Percentiles rank a stretch among this genome's conserved stretches.
These are phyloP conservation scores for Populus nigra DNA, from an alignment of 345 rosid genomes.

Conservation along the genomic window DNA sequence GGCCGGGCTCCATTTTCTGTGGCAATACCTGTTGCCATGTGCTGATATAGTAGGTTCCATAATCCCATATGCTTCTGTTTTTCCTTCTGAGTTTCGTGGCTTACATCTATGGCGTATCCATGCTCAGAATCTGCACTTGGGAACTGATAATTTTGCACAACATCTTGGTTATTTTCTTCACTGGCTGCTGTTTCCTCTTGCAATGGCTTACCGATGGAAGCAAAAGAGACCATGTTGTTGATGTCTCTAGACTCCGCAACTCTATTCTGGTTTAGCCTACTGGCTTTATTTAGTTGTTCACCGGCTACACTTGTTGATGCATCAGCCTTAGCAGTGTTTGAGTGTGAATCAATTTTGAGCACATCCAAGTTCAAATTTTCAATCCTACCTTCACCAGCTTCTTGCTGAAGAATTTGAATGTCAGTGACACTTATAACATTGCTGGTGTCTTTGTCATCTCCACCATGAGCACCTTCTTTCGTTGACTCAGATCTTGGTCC, in stretches of 20 bases:
- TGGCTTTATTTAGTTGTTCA: neutral
- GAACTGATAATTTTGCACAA: constrained; percentile 8
- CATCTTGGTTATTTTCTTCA: constrained; percentile 22
- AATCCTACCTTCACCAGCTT: constrained; percentile 13
- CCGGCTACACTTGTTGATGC: neutral
- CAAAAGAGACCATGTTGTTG: neutral
- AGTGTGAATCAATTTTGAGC: neutral
- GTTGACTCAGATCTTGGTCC: neutral
- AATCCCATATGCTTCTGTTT: constrained; percentile 49
- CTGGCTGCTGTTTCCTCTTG: constrained; percentile 17
- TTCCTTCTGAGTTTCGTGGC: constrained; percentile 33
- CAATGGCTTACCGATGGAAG: constrained; percentile 2
- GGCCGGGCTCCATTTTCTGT: constrained; percentile 37
- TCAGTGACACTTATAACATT: neutral
- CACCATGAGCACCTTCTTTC: neutral
- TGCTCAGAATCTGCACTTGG: constrained; percentile 17
- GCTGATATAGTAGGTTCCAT: constrained; percentile 73
- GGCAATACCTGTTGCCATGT: constrained; percentile 62
- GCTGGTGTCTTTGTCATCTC: constrained; percentile 1
- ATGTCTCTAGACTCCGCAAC: neutral
- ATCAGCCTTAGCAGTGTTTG: neutral
- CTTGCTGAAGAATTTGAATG: neutral
- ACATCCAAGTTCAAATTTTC: constrained; percentile 19
- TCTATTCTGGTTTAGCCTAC: neutral
- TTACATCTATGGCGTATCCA: constrained; percentile 11